These are phyloP conservation scores for Leccinum variicolor DNA, from an alignment of 768 basidiomycete species.

Conservation along the genomic window DNA sequence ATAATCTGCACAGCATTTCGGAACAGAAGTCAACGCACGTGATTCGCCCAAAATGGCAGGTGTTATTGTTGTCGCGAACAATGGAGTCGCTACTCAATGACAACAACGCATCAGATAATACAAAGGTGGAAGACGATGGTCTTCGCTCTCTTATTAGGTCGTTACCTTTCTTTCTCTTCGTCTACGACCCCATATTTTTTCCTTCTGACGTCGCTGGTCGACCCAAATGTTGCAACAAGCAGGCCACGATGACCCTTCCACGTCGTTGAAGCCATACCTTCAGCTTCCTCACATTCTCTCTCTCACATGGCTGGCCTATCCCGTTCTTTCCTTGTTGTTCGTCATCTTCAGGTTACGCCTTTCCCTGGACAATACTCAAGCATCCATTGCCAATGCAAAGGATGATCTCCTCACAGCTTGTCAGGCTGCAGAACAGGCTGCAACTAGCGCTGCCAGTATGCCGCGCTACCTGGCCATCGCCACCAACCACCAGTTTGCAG, in stretches of 20 bases:
- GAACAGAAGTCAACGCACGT: conserved; percentile 4
- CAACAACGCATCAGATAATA: conserved; percentile 11
- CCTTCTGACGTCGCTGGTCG: conserved; percentile 36
- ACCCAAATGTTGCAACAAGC: conserved; percentile 37
- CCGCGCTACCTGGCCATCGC: conserved; percentile 86
- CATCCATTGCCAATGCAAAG: conserved; percentile 68
- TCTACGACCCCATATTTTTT: conserved; percentile 9
- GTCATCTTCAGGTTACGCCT: conserved; percentile 80
- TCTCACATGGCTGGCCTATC: conserved; percentile 88
- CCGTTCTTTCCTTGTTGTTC: conserved; percentile 84
- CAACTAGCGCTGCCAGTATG: conserved; percentile 78
- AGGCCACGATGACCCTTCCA: conserved; percentile 48
- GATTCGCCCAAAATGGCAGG: conserved; percentile 17
- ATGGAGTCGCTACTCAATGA: conserved; percentile 9
- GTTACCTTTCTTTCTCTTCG: conserved; percentile 5
- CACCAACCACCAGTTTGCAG: conserved; percentile 74
- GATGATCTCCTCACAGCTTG: conserved; percentile 78
- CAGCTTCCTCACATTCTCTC: conserved; percentile 80
- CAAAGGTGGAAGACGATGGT: conserved; percentile 20
- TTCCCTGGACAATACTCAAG: conserved; percentile 66
- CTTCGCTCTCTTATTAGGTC: conserved; percentile 13
- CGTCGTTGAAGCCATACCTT: conserved; percentile 74
- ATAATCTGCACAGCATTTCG: not conserved
- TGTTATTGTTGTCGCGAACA: conserved; percentile 32
- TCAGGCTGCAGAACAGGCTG: conserved; percentile 78